Percentiles rank a stretch among this genome's conserved stretches.
phyloP scores from a whole-genome alignment of 108 stramenopile genomes.

The Skeletonema grethae region DNA sequence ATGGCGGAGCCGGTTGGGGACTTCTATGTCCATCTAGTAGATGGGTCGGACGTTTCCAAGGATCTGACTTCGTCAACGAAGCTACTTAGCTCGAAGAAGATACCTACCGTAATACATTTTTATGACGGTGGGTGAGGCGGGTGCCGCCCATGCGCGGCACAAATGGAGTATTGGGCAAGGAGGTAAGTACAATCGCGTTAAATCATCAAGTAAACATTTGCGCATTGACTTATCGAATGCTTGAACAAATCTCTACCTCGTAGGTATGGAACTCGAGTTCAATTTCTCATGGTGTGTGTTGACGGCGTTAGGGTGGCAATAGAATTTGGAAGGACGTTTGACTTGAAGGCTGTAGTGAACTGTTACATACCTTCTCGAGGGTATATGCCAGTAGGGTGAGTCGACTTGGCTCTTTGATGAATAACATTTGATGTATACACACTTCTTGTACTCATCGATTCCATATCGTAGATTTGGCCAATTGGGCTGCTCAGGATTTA shows the following conservation, averaged over 20 bases:
- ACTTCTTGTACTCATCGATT: neutral
- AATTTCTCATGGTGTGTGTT: conserved; percentile 55
- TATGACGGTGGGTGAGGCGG: conserved; percentile 59
- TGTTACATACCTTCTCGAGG: conserved; percentile 37
- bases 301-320: conserved; percentile 40
- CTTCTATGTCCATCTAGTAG: conserved; percentile 50
- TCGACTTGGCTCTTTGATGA: neutral
- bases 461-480: conserved; percentile 37
- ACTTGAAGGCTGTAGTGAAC: conserved; percentile 31
- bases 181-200: neutral
- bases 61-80: conserved; percentile 22
- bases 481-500: conserved; percentile 60
- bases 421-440: neutral
- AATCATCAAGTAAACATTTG: neutral
- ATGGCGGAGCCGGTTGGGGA: conserved; percentile 33
- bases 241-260: too few species aligned
- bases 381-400: conserved; percentile 56
- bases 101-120: conserved; percentile 46
- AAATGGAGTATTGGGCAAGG: conserved; percentile 55
- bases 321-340: conserved; percentile 47
- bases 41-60: conserved; percentile 6
- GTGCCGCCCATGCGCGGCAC: conserved; percentile 65
- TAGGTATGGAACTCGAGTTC: conserved; percentile 21
- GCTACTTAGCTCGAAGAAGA: conserved; percentile 19
- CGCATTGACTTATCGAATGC: too few species aligned